Percentiles rank a stretch among this genome's conserved stretches.
Conservation (phyloP, 2,329 filamentous ascomycete genomes). For the Fusarium metavorans region DNA sequence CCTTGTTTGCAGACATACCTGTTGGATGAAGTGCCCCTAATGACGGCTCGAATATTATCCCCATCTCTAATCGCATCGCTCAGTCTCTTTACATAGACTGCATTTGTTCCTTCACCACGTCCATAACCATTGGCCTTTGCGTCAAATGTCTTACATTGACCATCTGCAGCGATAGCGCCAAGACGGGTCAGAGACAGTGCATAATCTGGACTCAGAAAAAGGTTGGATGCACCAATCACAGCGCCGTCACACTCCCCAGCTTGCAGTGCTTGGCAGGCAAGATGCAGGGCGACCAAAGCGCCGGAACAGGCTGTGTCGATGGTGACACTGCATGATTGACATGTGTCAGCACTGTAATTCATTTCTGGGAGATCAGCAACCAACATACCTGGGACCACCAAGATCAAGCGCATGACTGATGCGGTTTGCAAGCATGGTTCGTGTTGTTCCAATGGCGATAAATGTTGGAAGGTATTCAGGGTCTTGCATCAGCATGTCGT, state of each 20-base stretch:
- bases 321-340: conserved; percentile 50
- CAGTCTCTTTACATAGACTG: conserved; percentile 66
- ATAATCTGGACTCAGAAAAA: conserved; percentile 44
- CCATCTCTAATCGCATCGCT: conserved; percentile 63
- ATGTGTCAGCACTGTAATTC: conserved; percentile 10
- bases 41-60: conserved; percentile 63
- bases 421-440: conserved; percentile 42
- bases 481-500: conserved; percentile 43
- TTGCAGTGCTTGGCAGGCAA: conserved; percentile 50
- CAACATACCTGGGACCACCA: conserved; percentile 39
- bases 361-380: background rate
- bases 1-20: conserved; percentile 49
- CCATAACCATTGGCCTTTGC: conserved; percentile 63
- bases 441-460: conserved; percentile 42
- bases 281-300: conserved; percentile 56
- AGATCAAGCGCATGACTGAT: conserved; percentile 42
- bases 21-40: conserved; percentile 61
- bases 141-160: conserved; percentile 61
- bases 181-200: conserved; percentile 40
- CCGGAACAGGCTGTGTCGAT: conserved; percentile 62
- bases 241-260: conserved; percentile 49
- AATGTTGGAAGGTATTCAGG: conserved; percentile 42
- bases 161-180: conserved; percentile 47
- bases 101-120: conserved; percentile 67
- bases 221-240: conserved; percentile 49